Percentiles rank a stretch among this genome's conserved stretches.
Conservation (phyloP, 2,329 filamentous ascomycete species). For the Talaromyces sp. region DNA sequence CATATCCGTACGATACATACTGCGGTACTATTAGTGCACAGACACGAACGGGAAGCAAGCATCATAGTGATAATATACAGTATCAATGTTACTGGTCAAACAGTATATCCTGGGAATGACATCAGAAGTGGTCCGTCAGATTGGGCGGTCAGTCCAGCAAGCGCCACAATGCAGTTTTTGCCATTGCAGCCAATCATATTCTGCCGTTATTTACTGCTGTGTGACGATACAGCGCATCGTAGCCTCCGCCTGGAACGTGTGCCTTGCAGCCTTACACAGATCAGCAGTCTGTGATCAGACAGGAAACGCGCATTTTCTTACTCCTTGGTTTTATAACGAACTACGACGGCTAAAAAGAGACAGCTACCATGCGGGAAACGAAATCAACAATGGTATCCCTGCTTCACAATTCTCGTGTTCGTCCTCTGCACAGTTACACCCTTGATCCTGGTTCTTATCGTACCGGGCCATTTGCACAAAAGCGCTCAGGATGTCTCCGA, state of each 20-base stretch:
- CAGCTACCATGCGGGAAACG: not conserved
- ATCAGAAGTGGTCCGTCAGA: not conserved
- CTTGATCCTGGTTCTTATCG: not conserved
- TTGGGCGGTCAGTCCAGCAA: not conserved
- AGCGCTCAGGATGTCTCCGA: not conserved
- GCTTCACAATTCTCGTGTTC: not conserved
- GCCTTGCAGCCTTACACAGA: slow-evolving; percentile 8
- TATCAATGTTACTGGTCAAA: not conserved
- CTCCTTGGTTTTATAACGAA: not conserved
- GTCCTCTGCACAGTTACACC: not conserved
- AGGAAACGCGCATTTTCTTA: not conserved
- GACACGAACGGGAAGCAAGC: not conserved
- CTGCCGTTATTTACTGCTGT: not conserved
- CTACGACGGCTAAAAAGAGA: not conserved
- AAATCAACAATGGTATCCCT: not conserved
- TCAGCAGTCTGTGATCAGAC: not conserved
- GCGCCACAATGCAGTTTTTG: not conserved
- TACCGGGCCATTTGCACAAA: not conserved
- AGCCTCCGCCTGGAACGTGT: not conserved
- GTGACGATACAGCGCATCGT: not conserved
- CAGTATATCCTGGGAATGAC: not conserved
- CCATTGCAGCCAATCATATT: not conserved
- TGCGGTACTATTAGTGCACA: no score
- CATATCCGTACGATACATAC: not conserved
- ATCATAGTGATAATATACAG: not conserved